Evolutionary conservation across 768 basidiomycete genomes (phyloP).

Genomic region (Rhodotorula kratochvilovae): DNA sequence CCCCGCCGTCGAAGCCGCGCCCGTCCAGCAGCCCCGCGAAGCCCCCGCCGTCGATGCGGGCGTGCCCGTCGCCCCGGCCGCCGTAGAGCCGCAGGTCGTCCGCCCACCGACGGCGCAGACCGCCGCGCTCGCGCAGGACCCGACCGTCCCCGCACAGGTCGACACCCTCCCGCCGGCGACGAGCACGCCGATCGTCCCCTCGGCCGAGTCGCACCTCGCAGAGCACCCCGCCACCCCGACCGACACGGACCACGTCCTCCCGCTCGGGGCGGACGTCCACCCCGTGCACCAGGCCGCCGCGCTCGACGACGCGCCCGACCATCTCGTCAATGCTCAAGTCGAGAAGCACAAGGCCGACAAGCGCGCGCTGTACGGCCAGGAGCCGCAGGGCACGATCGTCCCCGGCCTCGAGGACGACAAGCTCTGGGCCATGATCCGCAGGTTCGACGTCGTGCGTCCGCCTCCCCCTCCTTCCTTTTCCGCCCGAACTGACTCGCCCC

Average conservation of each 20-base stretch:
- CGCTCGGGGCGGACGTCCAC: slow-evolving; percentile 45
- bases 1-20: slow-evolving; percentile 13
- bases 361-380: slow-evolving; percentile 41
- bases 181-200: slow-evolving; percentile 24
- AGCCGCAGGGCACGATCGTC: slow-evolving; percentile 46
- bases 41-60: background rate
- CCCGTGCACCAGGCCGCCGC: slow-evolving; percentile 46
- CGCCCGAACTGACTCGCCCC: background rate
- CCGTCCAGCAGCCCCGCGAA: background rate
- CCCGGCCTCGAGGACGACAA: slow-evolving; percentile 49
- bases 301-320: slow-evolving; percentile 44
- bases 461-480: background rate
- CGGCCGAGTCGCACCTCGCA: slow-evolving; percentile 29
- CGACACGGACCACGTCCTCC: slow-evolving; percentile 43
- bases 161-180: slow-evolving; percentile 11
- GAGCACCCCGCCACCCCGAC: slow-evolving; percentile 26
- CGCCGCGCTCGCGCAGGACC: background rate
- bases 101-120: background rate
- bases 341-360: slow-evolving; percentile 50
- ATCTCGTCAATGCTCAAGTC: slow-evolving; percentile 45
- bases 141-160: slow-evolving; percentile 8
- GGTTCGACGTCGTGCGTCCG: slow-evolving; percentile 47
- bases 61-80: background rate
- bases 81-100: background rate
- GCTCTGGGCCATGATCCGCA: slow-evolving; percentile 47